Percentiles rank a stretch among this genome's conserved stretches.
These are phyloP conservation scores for Suhomyces sp. DNA, from an alignment of 805 yeast genomes.

Conservation along the genomic window DNA sequence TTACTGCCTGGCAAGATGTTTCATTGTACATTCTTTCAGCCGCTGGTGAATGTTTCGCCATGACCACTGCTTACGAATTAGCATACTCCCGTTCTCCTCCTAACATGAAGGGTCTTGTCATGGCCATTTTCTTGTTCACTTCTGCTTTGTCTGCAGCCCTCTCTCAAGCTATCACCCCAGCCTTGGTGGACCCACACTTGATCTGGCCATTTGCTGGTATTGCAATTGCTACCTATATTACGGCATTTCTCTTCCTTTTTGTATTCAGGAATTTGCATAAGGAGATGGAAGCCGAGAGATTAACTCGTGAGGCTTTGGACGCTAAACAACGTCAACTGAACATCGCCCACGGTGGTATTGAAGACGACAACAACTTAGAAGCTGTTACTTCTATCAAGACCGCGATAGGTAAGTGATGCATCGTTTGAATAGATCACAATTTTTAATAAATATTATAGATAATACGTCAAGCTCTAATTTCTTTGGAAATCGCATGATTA, in stretches of 20 bases:
- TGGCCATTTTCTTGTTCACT: slow-evolving; percentile 44
- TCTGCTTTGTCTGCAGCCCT: slow-evolving; percentile 50
- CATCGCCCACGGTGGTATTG: slow-evolving; percentile 16
- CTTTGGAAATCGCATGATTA: too few species aligned
- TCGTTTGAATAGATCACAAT: not conserved
- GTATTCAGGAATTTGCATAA: slow-evolving; percentile 40
- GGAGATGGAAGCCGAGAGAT: slow-evolving; percentile 38
- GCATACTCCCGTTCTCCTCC: slow-evolving; percentile 54
- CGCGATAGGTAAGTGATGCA: slow-evolving; percentile 25
- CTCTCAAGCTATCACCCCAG: slow-evolving; percentile 40
- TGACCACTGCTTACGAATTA: slow-evolving; percentile 50
- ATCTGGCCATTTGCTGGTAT: slow-evolving; percentile 43
- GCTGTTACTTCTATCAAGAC: slow-evolving; percentile 29
- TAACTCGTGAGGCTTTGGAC: slow-evolving; percentile 20
- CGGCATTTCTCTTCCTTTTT: slow-evolving; percentile 32
- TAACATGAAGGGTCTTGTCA: slow-evolving; percentile 48
- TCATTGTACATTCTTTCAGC: slow-evolving; percentile 44
- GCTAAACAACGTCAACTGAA: not conserved
- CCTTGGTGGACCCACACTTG: slow-evolving; percentile 39
- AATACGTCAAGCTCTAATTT: not conserved
- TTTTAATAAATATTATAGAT: not conserved
- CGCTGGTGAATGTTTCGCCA: slow-evolving; percentile 52
- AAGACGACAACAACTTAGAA: slow-evolving; percentile 20
- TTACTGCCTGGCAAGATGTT: slow-evolving; percentile 30
- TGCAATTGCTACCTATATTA: slow-evolving; percentile 34